Evolutionary conservation across 306 rosid genomes (phyloP).

Genomic region (Cicer yamashitae): DNA sequence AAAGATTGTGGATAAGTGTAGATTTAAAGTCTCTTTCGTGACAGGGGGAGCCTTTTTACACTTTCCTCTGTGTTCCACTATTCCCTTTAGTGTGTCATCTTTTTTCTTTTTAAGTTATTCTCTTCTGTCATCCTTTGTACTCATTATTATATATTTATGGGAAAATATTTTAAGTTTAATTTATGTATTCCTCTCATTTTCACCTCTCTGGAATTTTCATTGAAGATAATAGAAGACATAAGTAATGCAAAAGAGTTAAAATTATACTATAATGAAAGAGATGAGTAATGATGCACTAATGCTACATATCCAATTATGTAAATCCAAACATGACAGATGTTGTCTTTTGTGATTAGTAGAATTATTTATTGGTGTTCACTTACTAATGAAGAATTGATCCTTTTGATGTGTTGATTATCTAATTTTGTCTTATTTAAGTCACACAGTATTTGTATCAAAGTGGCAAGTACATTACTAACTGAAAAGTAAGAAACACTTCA

Average conservation of each 20-base stretch:
- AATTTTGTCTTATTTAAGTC: slow-evolving; percentile 16
- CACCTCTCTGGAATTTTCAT: neutral
- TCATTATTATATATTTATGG: slow-evolving; percentile 40
- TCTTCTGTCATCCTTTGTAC: slow-evolving; percentile 43
- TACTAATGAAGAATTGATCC: slow-evolving; percentile 20
- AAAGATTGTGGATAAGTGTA: slow-evolving; percentile 49
- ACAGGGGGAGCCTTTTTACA: slow-evolving; percentile 51
- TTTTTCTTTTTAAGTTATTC: slow-evolving; percentile 37
- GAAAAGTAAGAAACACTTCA: slow-evolving; percentile 26
- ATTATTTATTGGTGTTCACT: neutral
- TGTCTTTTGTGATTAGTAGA: neutral
- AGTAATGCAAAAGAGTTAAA: neutral
- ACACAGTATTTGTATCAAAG: slow-evolving; percentile 3
- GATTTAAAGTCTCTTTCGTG: slow-evolving; percentile 50
- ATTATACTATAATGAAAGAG: neutral
- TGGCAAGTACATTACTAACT: slow-evolving; percentile 22
- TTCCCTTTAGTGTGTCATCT: slow-evolving; percentile 49
- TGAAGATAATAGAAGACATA: neutral
- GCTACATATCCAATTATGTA: neutral
- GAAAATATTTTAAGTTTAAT: neutral
- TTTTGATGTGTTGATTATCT: neutral
- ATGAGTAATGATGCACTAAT: neutral
- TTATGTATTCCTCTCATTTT: neutral
- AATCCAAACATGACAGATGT: neutral
- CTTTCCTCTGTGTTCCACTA: slow-evolving; percentile 45